Conservation (phyloP, 225 moss, liverwort and hornwort genomes). For the Takakia lepidozioides region DNA sequence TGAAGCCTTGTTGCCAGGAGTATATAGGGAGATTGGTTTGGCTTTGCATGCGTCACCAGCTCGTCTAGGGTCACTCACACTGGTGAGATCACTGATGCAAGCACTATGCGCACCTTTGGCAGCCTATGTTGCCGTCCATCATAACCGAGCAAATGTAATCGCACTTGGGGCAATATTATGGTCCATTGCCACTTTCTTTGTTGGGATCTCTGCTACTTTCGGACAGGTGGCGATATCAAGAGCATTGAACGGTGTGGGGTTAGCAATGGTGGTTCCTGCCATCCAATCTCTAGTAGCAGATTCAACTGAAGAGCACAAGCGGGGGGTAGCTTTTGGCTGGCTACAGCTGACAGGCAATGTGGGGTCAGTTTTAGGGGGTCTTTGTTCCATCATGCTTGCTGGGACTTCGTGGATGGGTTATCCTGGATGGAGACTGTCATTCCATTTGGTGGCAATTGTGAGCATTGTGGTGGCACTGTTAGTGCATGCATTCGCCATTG, state of each 20-base stretch:
- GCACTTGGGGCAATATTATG: constrained; percentile 79
- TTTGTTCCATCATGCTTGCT: constrained; percentile 63
- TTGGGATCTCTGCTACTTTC: constrained; percentile 76
- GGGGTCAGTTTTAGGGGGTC: constrained; percentile 71
- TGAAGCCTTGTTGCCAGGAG: constrained; percentile 81
- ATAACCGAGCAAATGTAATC: constrained; percentile 76
- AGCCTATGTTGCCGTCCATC: constrained; percentile 70
- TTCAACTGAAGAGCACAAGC: constrained; percentile 59
- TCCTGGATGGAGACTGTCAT: constrained; percentile 85
- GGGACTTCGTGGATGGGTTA: constrained; percentile 46
- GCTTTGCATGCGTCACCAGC: constrained; percentile 60
- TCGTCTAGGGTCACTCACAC: constrained; percentile 66
- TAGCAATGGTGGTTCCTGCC: constrained; percentile 86
- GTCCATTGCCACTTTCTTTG: constrained; percentile 85
- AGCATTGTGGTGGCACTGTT: constrained; percentile 60
- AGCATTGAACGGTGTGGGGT: constrained; percentile 85
- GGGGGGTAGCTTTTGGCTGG: constrained; percentile 89
- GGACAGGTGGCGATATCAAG: constrained; percentile 77
- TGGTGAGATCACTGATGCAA: constrained; percentile 82
- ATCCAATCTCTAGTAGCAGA: constrained; percentile 92
- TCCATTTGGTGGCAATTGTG: constrained; percentile 59
- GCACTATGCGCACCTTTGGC: constrained; percentile 74
- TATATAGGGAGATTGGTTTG: constrained; percentile 73
- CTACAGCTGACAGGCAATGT: constrained; percentile 65
- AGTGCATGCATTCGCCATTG: constrained; percentile 48